Evolutionary conservation across 164 flowering plant genomes (phyloP).

Genomic region (Dillenia turbinata): DNA sequence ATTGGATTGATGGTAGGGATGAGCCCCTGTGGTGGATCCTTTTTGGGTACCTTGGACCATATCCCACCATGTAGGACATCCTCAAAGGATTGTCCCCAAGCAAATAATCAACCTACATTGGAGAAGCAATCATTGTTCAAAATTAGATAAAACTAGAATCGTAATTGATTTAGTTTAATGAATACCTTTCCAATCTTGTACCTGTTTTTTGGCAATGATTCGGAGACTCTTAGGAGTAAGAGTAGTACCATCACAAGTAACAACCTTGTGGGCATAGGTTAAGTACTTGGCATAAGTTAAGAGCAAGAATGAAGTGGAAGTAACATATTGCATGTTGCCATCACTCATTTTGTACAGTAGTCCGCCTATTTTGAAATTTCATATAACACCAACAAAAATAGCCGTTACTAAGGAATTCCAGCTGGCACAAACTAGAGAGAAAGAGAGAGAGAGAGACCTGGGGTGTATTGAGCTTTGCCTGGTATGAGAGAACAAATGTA

Average conservation of each 20-base stretch:
- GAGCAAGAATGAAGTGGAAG: slow-evolving; percentile 71
- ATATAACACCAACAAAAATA: slow-evolving; percentile 12
- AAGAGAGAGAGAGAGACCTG: slow-evolving; percentile 37
- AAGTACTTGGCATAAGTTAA: slow-evolving; percentile 80
- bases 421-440: not conserved
- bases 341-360: slow-evolving; percentile 67
- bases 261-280: slow-evolving; percentile 42
- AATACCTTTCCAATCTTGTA: slow-evolving; percentile 8
- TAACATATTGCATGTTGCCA: slow-evolving; percentile 81
- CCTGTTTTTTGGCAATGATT: slow-evolving; percentile 69
- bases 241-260: slow-evolving; percentile 55
- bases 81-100: slow-evolving; percentile 79
- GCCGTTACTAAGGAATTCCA: slow-evolving; percentile 17
- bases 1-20: slow-evolving; percentile 63
- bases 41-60: slow-evolving; percentile 67
- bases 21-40: slow-evolving; percentile 93
- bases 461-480: slow-evolving; percentile 67
- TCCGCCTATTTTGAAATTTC: slow-evolving; percentile 43
- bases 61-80: slow-evolving; percentile 96
- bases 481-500: slow-evolving; percentile 78
- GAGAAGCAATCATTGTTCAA: not conserved
- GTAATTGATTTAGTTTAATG: not conserved
- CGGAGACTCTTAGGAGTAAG: slow-evolving; percentile 55
- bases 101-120: slow-evolving; percentile 70
- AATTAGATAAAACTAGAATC: not conserved